Evolutionary conservation across 495 filamentous ascomycete species (phyloP), one percentile per base, ranked within the genome.

Genomic region (Neurospora sp.): DNA sequence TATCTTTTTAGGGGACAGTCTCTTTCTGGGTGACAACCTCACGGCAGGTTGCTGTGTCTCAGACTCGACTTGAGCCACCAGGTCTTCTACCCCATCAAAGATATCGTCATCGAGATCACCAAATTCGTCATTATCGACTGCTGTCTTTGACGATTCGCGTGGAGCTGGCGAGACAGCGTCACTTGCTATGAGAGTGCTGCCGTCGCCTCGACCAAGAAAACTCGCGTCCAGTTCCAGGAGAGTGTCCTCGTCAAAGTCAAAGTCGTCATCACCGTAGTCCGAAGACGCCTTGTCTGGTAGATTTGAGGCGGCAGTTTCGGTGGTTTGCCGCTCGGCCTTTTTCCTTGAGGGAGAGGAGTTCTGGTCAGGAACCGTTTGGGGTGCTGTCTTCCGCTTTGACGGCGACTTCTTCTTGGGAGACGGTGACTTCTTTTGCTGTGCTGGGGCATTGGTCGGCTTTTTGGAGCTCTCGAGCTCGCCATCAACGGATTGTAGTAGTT

Each of bases 91-190:
- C 70, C 86, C 88, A 41, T 85, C 87, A 69, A 89, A 85, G 73
- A 89, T 81, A 31, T 90, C 89, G 66, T 91, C 90, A 72, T 88
- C 89, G 39, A 88, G 84, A 54, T 92, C 91, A 62, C 87, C 86
- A 77, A 89, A 91, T 18, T 82, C 77, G 23, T 77, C 71, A 31
- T 77, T 72, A 70, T 73, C 72, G 9, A 54, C 54, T 7, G 35
- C 18, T 69, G 44, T 75, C 69, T 18, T 35, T 54, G 42, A 42
- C 73, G 35, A 42, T 31, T 23, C 11, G 6, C 39, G 23, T 69
- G 54, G 39, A 31, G 75, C 71, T 31, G 73, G 66, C 18, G 75
- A 70, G 10, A 74, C 39, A 10, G 73, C 71, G 62, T 84, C 85
- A 42, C 86, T 79, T 76, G 88, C 87, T 27, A 91, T 72, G 46